Evolutionary conservation across 495 filamentous ascomycete genomes (phyloP).

Genomic region (Aspergillus baeticus): DNA sequence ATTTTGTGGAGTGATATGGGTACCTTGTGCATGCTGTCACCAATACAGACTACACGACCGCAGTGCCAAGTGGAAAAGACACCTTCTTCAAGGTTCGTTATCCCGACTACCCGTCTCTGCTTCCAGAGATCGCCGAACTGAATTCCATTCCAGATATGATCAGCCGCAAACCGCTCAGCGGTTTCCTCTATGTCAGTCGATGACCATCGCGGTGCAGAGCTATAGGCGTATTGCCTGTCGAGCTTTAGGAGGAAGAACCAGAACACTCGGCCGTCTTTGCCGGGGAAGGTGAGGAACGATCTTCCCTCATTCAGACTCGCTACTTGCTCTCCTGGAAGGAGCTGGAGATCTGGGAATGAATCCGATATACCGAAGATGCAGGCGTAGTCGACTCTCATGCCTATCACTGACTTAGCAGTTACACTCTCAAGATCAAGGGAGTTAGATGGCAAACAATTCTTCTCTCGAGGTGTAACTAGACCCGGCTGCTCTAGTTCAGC

Average conservation of each 20-base stretch:
- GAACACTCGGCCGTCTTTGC: constrained; percentile 17
- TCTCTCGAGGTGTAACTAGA: constrained; percentile 16
- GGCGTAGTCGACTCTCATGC: constrained; percentile 14
- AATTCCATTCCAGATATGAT: constrained; percentile 13
- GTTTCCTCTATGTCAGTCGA: not conserved
- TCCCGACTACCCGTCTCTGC: not conserved
- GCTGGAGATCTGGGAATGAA: constrained; percentile 8
- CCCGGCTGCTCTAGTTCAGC: constrained; percentile 26
- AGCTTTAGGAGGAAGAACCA: constrained; percentile 42
- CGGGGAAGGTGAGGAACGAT: constrained; percentile 14
- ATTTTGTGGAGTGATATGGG: not conserved
- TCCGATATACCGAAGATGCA: constrained; percentile 24
- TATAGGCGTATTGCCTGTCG: constrained; percentile 32
- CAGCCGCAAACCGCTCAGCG: not conserved
- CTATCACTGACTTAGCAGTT: not conserved
- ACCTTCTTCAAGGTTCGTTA: constrained; percentile 23
- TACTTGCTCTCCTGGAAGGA: constrained; percentile 18
- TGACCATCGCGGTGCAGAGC: constrained; percentile 35
- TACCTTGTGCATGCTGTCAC: constrained; percentile 28
- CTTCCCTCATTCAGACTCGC: constrained; percentile 8
- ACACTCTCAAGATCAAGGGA: constrained; percentile 13
- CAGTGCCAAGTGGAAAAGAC: constrained; percentile 20
- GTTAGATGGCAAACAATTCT: constrained; percentile 16
- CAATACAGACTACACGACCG: constrained; percentile 22
- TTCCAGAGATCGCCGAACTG: constrained; percentile 22